A percentile compares a stretch with the other conserved stretches of the same genome.
phyloP scores from a whole-genome alignment of 768 basidiomycete genomes.

The Epithele typhae region DNA sequence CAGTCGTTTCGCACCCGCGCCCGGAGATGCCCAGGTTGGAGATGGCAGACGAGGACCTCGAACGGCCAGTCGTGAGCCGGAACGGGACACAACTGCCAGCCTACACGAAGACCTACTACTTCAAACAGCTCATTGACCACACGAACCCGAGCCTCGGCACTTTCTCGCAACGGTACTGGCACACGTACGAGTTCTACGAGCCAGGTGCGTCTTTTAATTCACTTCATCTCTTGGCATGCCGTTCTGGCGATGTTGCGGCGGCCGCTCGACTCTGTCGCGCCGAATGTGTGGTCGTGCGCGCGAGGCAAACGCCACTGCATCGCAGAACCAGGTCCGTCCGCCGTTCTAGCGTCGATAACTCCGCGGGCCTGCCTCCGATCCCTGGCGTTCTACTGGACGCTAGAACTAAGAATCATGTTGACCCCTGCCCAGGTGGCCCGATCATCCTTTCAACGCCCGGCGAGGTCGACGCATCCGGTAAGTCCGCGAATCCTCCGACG shows the following conservation, averaged over 20 bases:
- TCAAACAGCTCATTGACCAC: constrained; percentile 50
- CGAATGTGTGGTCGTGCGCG: too few relatives aligned
- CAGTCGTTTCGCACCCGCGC: constrained; percentile 4
- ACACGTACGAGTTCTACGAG: constrained; percentile 61
- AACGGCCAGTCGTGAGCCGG: constrained; percentile 12
- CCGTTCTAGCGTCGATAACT: too few relatives aligned
- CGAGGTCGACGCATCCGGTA: constrained; percentile 50
- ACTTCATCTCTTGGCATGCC: too few relatives aligned
- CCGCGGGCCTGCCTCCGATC: too few relatives aligned
- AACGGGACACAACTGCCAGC: constrained; percentile 20
- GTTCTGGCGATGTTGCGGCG: too few relatives aligned
- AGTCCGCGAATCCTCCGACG: constrained; percentile 4
- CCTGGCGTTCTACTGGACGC: too few relatives aligned
- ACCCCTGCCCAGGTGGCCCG: constrained; percentile 39
- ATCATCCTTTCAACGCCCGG: constrained; percentile 66
- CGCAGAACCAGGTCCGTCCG: too few relatives aligned
- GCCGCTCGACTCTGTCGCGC: neutral
- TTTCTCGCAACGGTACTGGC: constrained; percentile 71
- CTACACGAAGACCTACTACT: constrained; percentile 37
- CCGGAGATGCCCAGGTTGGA: neutral
- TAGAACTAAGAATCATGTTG: too few relatives aligned
- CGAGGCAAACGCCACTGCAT: too few relatives aligned
- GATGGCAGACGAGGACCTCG: neutral
- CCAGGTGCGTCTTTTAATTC: constrained; percentile 29
- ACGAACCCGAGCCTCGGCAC: constrained; percentile 53